phyloP scores from a whole-genome alignment of 2,329 filamentous ascomycete genomes.

The Nemania sp. region DNA sequence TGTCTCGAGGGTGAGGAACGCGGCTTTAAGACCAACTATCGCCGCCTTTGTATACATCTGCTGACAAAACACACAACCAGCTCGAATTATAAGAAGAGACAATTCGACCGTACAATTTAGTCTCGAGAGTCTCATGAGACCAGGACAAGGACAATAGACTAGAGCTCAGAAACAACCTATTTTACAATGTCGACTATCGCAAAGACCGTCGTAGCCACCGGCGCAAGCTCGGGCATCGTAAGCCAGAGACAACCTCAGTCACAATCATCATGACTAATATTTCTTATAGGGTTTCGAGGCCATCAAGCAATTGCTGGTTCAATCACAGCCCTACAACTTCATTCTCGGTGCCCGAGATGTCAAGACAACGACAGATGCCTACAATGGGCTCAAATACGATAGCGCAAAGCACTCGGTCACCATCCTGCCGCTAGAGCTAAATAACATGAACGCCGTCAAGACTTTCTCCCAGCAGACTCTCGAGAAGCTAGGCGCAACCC shows the following conservation, averaged over 20 bases:
- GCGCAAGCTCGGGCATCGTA: constrained; percentile 54
- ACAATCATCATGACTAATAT: not conserved
- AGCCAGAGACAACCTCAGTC: constrained; percentile 16
- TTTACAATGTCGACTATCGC: constrained; percentile 43
- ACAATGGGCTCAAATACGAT: constrained; percentile 48
- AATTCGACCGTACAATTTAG: not conserved
- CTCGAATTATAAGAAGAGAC: constrained; percentile 13
- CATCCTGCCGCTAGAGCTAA: constrained; percentile 53
- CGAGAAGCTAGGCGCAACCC: constrained; percentile 44
- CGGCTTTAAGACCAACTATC: constrained; percentile 23
- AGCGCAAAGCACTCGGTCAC: constrained; percentile 44
- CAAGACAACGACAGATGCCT: constrained; percentile 45
- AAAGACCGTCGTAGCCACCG: constrained; percentile 56
- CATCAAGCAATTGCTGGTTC: constrained; percentile 53
- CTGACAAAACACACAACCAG: constrained; percentile 18
- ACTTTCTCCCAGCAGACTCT: constrained; percentile 51
- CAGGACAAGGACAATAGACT: no score
- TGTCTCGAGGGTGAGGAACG: no score
- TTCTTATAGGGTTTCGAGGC: constrained; percentile 52
- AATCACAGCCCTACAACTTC: constrained; percentile 50
- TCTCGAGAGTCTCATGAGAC: not conserved
- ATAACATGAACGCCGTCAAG: constrained; percentile 49
- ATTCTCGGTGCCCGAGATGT: constrained; percentile 55
- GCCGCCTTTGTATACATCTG: constrained; percentile 7
- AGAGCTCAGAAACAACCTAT: not conserved